Percentiles rank a stretch among this genome's conserved stretches.
phyloP scores from a whole-genome alignment of 192 early-diverging fungal species.

The Martensiomyces pterosporus region DNA sequence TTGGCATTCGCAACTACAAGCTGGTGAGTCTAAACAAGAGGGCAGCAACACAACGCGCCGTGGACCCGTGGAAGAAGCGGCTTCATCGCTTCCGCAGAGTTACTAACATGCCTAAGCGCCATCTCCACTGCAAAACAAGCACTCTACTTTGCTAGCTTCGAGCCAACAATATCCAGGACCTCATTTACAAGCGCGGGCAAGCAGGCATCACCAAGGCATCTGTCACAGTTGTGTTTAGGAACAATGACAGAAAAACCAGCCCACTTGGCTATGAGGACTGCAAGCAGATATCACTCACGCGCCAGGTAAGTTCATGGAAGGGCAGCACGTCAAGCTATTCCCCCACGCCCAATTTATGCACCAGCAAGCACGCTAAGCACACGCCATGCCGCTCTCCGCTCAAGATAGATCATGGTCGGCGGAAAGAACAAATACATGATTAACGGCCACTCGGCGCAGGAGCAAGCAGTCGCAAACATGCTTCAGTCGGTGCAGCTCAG shows the following conservation, averaged over 20 bases:
- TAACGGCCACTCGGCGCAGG: conserved; percentile 87
- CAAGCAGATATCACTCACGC: conserved; percentile 87
- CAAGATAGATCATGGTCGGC: conserved; percentile 69
- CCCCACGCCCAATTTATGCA: no score
- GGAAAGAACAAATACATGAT: conserved; percentile 96
- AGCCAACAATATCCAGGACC: conserved; percentile 87
- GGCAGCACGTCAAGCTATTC: no score
- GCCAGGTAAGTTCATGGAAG: conserved; percentile 65
- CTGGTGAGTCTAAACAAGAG: conserved; percentile 55
- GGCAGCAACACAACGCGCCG: no score
- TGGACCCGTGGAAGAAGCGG: no score
- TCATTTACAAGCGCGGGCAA: conserved; percentile 99
- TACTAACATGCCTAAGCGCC: no score
- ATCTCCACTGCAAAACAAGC: no score
- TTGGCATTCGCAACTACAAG: conserved; percentile 90
- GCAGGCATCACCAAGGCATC: conserved; percentile 98
- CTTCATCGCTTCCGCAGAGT: no score
- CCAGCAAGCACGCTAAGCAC: no score
- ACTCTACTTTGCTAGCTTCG: conserved; percentile 67
- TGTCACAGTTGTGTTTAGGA: conserved; percentile 95
- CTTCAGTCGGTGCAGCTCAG: conserved; percentile 98
- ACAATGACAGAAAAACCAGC: conserved; percentile 74
- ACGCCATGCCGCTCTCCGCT: no score
- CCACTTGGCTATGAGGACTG: conserved; percentile 85
- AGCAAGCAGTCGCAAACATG: conserved; percentile 84